These are phyloP conservation scores for Biscogniauxia sp. DNA, from an alignment of 2,329 filamentous ascomycete genomes.

Conservation along the genomic window DNA sequence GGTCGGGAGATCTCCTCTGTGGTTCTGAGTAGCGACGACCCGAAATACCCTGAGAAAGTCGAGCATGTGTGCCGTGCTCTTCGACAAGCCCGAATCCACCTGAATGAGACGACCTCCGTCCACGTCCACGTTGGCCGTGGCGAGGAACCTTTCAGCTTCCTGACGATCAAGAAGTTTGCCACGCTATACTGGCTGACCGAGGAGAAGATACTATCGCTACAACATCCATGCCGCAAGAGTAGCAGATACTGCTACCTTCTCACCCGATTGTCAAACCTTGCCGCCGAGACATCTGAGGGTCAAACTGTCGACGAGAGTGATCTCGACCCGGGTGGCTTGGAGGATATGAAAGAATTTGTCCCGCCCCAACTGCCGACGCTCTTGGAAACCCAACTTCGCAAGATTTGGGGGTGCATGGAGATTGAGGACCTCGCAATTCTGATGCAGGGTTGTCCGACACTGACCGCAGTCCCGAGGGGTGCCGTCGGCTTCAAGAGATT, in stretches of 20 bases:
- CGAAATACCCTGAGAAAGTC: conserved; percentile 11
- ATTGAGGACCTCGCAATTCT: conserved; percentile 17
- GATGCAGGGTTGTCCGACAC: conserved; percentile 5
- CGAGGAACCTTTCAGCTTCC: conserved; percentile 25
- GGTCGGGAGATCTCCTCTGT: conserved; percentile 23
- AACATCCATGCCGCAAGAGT: conserved; percentile 23
- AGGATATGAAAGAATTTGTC: conserved; percentile 13
- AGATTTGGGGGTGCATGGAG: conserved; percentile 17
- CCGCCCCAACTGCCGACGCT: background rate
- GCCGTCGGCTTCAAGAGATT: conserved; percentile 22
- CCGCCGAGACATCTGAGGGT: background rate
- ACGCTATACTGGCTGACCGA: conserved; percentile 23
- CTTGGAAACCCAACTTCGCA: conserved; percentile 7
- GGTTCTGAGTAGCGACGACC: conserved; percentile 15
- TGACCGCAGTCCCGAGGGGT: conserved; percentile 5
- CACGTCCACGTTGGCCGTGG: conserved; percentile 29
- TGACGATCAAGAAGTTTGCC: conserved; percentile 25
- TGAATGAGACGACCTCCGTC: conserved; percentile 22
- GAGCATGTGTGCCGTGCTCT: conserved; percentile 20
- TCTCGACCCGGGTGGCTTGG: background rate
- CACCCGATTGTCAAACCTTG: conserved; percentile 11
- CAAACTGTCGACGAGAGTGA: background rate
- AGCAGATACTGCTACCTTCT: conserved; percentile 13
- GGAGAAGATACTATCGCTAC: conserved; percentile 16
- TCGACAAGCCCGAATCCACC: conserved; percentile 16